These are phyloP conservation scores for Bipolaris zeicola DNA, from an alignment of 2,329 filamentous ascomycete genomes.

Conservation along the genomic window DNA sequence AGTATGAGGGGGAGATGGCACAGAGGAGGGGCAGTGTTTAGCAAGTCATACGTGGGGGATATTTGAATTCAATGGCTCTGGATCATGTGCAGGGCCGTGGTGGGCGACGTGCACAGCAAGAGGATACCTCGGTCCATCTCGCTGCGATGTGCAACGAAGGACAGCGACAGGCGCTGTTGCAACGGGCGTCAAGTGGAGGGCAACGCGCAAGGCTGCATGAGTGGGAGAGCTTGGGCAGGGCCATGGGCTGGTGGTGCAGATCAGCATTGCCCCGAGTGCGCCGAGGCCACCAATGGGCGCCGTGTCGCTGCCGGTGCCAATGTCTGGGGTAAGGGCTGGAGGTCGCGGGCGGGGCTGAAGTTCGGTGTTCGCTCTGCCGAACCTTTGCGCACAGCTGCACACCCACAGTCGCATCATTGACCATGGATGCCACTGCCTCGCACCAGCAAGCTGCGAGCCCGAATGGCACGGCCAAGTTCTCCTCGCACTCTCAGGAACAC, in stretches of 20 bases:
- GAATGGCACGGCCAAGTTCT: constrained; percentile 38
- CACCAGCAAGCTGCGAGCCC: constrained; percentile 40
- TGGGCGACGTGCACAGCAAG: constrained; percentile 6
- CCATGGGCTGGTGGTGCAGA: constrained; percentile 8
- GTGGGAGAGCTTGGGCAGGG: constrained; percentile 9
- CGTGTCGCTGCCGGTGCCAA: constrained; percentile 9
- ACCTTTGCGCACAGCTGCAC: constrained; percentile 28
- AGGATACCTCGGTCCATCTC: constrained; percentile 40
- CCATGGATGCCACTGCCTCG: constrained; percentile 39
- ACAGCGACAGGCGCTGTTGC: constrained; percentile 16
- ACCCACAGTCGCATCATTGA: constrained; percentile 28
- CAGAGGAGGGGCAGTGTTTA: constrained; percentile 26
- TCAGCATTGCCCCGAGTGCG: constrained; percentile 8
- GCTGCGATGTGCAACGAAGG: constrained; percentile 32
- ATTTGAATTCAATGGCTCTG: constrained; percentile 29
- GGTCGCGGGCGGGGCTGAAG: constrained; percentile 24
- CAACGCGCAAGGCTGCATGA: constrained; percentile 15
- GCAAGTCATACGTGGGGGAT: constrained; percentile 11
- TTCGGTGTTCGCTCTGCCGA: constrained; percentile 25
- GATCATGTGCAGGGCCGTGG: constrained; percentile 17
- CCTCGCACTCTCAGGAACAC: constrained; percentile 43
- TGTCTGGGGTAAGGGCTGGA: constrained; percentile 23
- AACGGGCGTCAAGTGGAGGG: constrained; percentile 27
- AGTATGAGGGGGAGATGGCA: constrained; percentile 3
- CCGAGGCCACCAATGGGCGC: constrained; percentile 22